These are phyloP conservation scores for Aristolochia fimbriata DNA, from an alignment of 164 flowering plant genomes.

Conservation along the genomic window DNA sequence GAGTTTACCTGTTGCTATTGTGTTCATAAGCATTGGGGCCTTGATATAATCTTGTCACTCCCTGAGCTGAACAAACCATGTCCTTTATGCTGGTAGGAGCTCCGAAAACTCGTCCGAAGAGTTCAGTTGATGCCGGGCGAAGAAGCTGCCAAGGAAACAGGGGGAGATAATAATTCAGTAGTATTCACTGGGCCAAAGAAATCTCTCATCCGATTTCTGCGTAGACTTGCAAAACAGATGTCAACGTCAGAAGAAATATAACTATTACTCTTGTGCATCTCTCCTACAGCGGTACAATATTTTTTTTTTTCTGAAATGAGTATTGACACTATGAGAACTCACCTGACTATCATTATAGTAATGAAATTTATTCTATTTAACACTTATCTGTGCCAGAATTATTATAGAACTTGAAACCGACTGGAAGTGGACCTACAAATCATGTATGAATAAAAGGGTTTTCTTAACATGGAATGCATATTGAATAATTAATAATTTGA, in stretches of 20 bases:
- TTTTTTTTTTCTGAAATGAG: too few species aligned
- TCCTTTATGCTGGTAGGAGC: conserved; percentile 24
- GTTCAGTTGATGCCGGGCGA: conserved; percentile 31
- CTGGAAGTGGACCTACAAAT: too few species aligned
- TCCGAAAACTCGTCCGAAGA: conserved; percentile 46
- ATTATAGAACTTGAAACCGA: too few species aligned
- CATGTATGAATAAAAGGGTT: too few species aligned
- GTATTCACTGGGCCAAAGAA: conserved; percentile 22
- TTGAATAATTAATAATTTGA: too few species aligned
- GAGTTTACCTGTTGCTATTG: neutral
- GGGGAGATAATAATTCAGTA: conserved; percentile 15
- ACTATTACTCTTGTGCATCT: neutral
- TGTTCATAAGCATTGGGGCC: neutral
- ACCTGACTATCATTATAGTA: too few species aligned
- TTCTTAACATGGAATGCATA: too few species aligned
- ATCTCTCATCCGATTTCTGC: conserved; percentile 45
- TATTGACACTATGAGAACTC: too few species aligned
- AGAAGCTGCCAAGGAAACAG: conserved; percentile 20
- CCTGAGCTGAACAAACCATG: neutral
- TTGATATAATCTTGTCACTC: neutral
- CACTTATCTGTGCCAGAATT: too few species aligned
- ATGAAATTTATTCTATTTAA: too few species aligned
- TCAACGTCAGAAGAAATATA: conserved; percentile 9
- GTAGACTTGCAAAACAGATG: conserved; percentile 29
- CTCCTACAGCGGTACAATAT: too few species aligned